A percentile compares a stretch with the other conserved stretches of the same genome.
Conservation (phyloP, 192 early-diverging fungal species). For the Coemansia sp. region DNA sequence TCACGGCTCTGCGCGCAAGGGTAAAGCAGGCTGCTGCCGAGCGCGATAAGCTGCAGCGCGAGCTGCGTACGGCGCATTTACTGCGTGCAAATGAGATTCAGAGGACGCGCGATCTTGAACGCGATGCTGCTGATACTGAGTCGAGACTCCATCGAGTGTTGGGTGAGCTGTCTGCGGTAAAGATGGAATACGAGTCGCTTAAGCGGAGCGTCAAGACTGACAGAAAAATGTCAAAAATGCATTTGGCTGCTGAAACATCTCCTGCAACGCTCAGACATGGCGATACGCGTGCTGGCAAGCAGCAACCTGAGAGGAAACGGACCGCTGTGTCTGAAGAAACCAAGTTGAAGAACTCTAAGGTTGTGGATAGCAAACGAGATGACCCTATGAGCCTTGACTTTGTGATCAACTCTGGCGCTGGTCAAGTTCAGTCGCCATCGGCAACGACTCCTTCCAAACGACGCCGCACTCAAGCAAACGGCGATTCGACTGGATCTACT, state of each 20-base stretch:
- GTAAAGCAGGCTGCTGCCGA: constrained; percentile 25
- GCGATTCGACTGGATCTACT: not conserved
- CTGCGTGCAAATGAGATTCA: constrained; percentile 45
- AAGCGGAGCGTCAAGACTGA: constrained; percentile 8
- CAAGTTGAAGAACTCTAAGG: not conserved
- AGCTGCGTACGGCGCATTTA: constrained; percentile 40
- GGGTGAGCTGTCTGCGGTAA: constrained; percentile 22
- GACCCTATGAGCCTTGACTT: constrained; percentile 40
- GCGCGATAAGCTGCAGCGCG: constrained; percentile 37
- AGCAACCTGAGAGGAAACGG: constrained; percentile 1
- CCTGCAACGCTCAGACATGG: no score
- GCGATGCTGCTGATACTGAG: constrained; percentile 34
- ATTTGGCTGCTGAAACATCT: no score
- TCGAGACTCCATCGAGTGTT: constrained; percentile 20
- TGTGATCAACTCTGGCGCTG: constrained; percentile 30
- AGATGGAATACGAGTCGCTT: constrained; percentile 25
- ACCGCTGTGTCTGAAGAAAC: not conserved
- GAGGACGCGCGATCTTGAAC: constrained; percentile 36
- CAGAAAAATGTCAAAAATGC: not conserved
- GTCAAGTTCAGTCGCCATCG: constrained; percentile 1
- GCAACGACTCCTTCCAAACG: not conserved
- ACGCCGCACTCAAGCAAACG: not conserved
- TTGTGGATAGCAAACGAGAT: not conserved
- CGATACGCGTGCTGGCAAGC: not conserved
- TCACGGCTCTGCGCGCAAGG: constrained; percentile 26